phyloP scores from a whole-genome alignment of 805 yeast species.

The Scheffersomyces amazonensis region DNA sequence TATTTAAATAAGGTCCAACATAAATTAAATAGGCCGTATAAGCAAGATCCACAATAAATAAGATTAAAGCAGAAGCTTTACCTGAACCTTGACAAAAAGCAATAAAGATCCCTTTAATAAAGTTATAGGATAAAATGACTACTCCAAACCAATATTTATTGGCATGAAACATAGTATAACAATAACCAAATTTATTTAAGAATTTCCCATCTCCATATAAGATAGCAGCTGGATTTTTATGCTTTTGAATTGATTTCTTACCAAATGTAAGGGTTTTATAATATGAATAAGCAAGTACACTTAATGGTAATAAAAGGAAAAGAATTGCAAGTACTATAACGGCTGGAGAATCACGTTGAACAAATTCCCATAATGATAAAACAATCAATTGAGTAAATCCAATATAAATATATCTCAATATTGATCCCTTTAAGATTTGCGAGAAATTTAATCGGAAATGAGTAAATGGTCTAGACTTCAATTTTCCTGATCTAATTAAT shows the following conservation, averaged over 20 bases:
- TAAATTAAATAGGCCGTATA: slow-evolving; percentile 64
- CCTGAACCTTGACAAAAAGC: slow-evolving; percentile 80
- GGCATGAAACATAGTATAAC: slow-evolving; percentile 87
- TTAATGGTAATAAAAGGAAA: slow-evolving; percentile 59
- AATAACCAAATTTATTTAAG: slow-evolving; percentile 79
- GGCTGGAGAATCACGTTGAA: slow-evolving; percentile 79
- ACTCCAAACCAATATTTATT: slow-evolving; percentile 79
- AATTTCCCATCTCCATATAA: slow-evolving; percentile 75
- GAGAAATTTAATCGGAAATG: slow-evolving; percentile 57
- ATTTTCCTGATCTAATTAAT: slow-evolving; percentile 45
- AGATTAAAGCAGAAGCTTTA: slow-evolving; percentile 71
- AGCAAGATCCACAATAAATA: slow-evolving; percentile 72
- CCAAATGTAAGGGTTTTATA: slow-evolving; percentile 67
- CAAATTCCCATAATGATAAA: slow-evolving; percentile 85
- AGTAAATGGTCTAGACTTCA: slow-evolving; percentile 45
- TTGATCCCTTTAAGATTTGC: slow-evolving; percentile 68
- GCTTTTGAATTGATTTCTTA: slow-evolving; percentile 50
- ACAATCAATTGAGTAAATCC: slow-evolving; percentile 82
- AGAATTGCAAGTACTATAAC: slow-evolving; percentile 78
- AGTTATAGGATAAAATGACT: slow-evolving; percentile 56
- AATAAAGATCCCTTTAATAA: slow-evolving; percentile 69
- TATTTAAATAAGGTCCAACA: slow-evolving; percentile 75
- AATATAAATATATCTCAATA: slow-evolving; percentile 75
- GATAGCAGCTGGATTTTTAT: slow-evolving; percentile 82
- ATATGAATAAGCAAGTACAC: slow-evolving; percentile 62